Percentiles rank a stretch among this genome's conserved stretches.
These are phyloP conservation scores for Plenodomus lindquistii DNA, from an alignment of 2,329 filamentous ascomycete species.

Conservation along the genomic window DNA sequence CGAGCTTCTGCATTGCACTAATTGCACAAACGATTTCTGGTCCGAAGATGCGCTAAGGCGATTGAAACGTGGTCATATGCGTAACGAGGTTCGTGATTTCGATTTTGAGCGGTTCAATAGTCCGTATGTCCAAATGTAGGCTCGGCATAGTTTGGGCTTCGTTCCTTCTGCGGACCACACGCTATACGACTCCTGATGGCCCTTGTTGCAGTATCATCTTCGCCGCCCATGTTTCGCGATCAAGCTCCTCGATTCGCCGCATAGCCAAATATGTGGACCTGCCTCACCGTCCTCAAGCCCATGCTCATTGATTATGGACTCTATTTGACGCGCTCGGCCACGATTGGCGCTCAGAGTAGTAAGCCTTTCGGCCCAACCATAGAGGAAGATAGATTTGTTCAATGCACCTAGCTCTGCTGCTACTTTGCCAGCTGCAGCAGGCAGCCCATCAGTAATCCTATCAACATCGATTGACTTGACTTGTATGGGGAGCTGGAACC, in stretches of 20 bases:
- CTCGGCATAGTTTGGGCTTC: too few species aligned
- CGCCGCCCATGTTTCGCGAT: slow-evolving; percentile 59
- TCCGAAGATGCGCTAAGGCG: too few species aligned
- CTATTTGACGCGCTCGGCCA: slow-evolving; percentile 68
- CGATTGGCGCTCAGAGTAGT: slow-evolving; percentile 75
- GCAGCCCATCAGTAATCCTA: slow-evolving; percentile 43
- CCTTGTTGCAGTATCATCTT: neutral
- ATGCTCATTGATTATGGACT: slow-evolving; percentile 60
- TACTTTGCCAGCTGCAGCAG: slow-evolving; percentile 50
- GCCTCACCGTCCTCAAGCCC: slow-evolving; percentile 54
- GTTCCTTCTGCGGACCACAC: neutral
- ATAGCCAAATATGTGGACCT: slow-evolving; percentile 67
- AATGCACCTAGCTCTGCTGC: slow-evolving; percentile 59
- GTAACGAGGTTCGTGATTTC: too few species aligned
- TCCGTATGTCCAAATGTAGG: too few species aligned
- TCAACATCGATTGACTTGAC: slow-evolving; percentile 55
- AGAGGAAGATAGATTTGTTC: slow-evolving; percentile 71
- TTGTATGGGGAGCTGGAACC: slow-evolving; percentile 65
- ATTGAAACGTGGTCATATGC: too few species aligned
- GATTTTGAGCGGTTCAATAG: neutral
- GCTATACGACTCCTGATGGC: neutral
- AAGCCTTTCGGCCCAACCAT: slow-evolving; percentile 66
- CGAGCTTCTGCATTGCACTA: too few species aligned
- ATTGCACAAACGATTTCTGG: too few species aligned
- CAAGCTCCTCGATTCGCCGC: slow-evolving; percentile 66